Percentiles rank a stretch among this genome's conserved stretches.
phyloP scores from a whole-genome alignment of 169 alveolate genomes.

The Cryptosporidium viatorum region DNA sequence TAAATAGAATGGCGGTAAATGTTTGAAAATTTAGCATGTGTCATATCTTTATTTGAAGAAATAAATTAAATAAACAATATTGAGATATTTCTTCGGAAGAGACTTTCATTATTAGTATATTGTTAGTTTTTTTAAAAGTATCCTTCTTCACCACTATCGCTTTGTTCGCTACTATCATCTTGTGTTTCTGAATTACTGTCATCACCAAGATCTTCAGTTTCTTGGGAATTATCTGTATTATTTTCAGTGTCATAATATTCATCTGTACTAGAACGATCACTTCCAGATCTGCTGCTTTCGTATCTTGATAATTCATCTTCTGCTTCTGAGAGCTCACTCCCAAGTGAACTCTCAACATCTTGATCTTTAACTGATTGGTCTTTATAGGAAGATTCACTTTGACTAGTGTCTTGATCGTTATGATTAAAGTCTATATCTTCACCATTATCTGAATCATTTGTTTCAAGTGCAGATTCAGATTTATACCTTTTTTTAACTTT shows the following conservation, averaged over 20 bases:
- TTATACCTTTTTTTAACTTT: background rate
- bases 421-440: background rate
- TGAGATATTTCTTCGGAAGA: background rate
- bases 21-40: background rate
- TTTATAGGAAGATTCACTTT: background rate
- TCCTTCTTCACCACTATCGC: background rate
- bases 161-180: background rate
- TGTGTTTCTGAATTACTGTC: background rate
- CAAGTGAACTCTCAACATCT: background rate
- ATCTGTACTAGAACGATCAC: background rate
- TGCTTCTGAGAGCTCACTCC: background rate
- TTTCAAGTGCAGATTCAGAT: background rate
- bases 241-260: background rate
- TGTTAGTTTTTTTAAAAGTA: background rate
- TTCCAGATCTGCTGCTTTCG: background rate
- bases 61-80: too few species aligned
- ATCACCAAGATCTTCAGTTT: background rate
- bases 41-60: too few species aligned
- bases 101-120: too few species aligned
- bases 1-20: background rate
- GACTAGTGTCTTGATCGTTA: background rate
- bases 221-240: background rate
- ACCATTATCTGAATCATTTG: background rate
- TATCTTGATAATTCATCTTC: background rate
- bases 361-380: background rate